Conservation (phyloP, 208 protist genomes). For the Jaenimonas drosophilae region DNA sequence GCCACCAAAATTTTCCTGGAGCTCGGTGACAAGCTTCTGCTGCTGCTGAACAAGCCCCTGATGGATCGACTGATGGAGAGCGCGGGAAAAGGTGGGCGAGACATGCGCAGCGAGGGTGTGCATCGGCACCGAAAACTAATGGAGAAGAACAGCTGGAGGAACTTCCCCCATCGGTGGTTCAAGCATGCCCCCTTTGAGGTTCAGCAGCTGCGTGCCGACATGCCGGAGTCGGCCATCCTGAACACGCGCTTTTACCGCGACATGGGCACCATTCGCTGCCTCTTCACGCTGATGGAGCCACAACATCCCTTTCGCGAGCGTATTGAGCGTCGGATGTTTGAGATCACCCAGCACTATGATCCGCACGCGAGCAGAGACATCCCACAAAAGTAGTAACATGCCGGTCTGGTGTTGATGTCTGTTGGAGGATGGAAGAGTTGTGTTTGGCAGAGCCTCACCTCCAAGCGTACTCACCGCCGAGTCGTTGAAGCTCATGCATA, state of each 20-base stretch:
- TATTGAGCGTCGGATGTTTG: conserved; percentile 58
- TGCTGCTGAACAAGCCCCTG: conserved; percentile 62
- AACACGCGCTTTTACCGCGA: conserved; percentile 81
- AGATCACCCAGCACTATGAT: conserved; percentile 55
- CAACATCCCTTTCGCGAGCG: conserved; percentile 56
- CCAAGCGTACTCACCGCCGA: not conserved
- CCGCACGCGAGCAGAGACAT: conserved; percentile 2
- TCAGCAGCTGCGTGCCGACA: conserved; percentile 80
- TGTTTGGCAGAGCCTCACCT: not conserved
- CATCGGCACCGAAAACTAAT: conserved; percentile 31
- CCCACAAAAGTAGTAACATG: not conserved
- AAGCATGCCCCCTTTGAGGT: conserved; percentile 87
- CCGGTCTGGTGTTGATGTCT: conserved; percentile 1
- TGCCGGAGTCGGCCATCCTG: conserved; percentile 47
- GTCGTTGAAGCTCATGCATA: not conserved
- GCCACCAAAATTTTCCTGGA: conserved; percentile 62
- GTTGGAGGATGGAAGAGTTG: not conserved
- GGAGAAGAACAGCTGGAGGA: conserved; percentile 58
- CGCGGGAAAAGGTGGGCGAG: conserved; percentile 47
- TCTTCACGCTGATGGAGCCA: conserved; percentile 79
- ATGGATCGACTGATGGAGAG: conserved; percentile 70
- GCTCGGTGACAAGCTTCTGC: conserved; percentile 70
- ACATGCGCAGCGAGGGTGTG: conserved; percentile 61
- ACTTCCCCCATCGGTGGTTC: conserved; percentile 77
- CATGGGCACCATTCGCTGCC: conserved; percentile 53